Evolutionary conservation across 805 yeast species (phyloP).

Genomic region (Monosporozyma yasuniensis): DNA sequence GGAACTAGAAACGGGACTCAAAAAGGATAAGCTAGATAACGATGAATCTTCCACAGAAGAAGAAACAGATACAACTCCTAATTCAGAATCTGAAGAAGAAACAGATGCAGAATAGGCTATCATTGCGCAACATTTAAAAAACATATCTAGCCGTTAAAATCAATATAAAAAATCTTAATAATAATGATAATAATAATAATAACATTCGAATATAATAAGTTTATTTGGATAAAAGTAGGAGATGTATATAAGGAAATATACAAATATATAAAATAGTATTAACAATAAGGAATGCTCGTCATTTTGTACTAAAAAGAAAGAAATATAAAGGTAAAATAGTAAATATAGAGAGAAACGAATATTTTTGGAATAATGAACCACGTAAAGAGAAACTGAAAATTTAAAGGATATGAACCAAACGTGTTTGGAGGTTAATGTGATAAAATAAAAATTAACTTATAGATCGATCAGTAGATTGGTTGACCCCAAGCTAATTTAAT

Average conservation of each 20-base stretch:
- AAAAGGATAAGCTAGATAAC: background rate
- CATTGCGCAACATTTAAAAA: background rate
- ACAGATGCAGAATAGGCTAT: background rate
- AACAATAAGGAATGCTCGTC: background rate
- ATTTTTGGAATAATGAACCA: background rate
- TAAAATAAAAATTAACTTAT: background rate
- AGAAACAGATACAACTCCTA: background rate
- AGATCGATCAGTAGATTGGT: slow-evolving; percentile 11
- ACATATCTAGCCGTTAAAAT: background rate
- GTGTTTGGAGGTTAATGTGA: background rate
- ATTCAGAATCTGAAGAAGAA: background rate
- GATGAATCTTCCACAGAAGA: slow-evolving; percentile 1
- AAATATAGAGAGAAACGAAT: background rate
- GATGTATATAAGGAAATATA: background rate
- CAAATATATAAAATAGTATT: background rate
- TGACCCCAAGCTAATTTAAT: slow-evolving; percentile 19
- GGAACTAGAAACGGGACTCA: background rate
- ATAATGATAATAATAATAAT: background rate
- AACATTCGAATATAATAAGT: background rate
- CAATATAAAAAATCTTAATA: background rate
- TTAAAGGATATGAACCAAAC: background rate
- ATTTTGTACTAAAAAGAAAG: background rate
- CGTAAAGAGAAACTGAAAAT: background rate
- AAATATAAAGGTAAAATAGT: background rate
- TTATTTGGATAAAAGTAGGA: background rate